A percentile compares a stretch with the other conserved stretches of the same genome.
These are phyloP conservation scores for Corylus americana DNA, from an alignment of 306 rosid genomes.

Conservation along the genomic window DNA sequence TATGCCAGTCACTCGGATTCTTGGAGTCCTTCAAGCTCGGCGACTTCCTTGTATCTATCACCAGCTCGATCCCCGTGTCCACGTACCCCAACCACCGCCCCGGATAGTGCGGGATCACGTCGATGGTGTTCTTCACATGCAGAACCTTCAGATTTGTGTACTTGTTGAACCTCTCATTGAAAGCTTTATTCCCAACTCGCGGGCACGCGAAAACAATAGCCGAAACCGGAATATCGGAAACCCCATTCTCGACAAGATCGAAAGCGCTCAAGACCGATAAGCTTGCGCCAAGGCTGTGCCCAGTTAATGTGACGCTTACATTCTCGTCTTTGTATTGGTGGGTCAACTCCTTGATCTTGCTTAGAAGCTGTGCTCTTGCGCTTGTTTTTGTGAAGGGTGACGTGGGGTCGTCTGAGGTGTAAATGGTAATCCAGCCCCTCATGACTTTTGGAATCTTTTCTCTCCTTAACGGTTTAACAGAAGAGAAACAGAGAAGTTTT, in stretches of 20 bases:
- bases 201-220: slow-evolving; percentile 59
- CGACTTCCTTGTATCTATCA: slow-evolving; percentile 56
- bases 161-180: slow-evolving; percentile 31
- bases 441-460: too few relatives aligned
- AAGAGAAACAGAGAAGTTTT: too few relatives aligned
- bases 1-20: slow-evolving; percentile 62
- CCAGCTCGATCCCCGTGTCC: slow-evolving; percentile 42
- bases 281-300: too few relatives aligned
- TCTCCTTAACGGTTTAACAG: too few relatives aligned
- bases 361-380: too few relatives aligned
- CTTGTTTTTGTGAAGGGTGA: slow-evolving; percentile 28
- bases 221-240: slow-evolving; percentile 47
- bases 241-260: slow-evolving; percentile 22
- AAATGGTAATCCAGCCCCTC: slow-evolving; percentile 15
- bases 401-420: slow-evolving; percentile 44
- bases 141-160: slow-evolving; percentile 40
- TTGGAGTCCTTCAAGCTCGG: slow-evolving; percentile 57
- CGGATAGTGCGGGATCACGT: slow-evolving; percentile 45
- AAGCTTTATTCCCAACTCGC: slow-evolving; percentile 45
- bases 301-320: too few relatives aligned
- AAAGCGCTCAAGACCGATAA: too few relatives aligned
- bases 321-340: too few relatives aligned
- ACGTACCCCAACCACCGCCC: slow-evolving; percentile 45
- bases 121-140: slow-evolving; percentile 54
- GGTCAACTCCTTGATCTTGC: too few relatives aligned